A percentile compares a stretch with the other conserved stretches of the same genome.
These are phyloP conservation scores for Penicillium aurantiogriseum DNA, from an alignment of 2,329 filamentous ascomycete species.

Conservation along the genomic window DNA sequence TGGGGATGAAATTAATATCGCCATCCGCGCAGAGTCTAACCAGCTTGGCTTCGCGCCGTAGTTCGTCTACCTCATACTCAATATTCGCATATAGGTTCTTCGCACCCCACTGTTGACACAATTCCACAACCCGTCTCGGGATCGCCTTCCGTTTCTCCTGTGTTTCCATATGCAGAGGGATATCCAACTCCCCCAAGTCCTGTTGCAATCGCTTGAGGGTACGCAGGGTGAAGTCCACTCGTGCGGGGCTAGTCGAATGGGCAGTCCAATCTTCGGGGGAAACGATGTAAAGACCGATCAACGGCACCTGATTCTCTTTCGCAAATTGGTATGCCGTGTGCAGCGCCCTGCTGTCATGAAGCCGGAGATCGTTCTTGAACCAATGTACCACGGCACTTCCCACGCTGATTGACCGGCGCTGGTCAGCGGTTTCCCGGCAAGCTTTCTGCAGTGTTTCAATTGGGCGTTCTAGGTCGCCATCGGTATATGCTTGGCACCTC, in stretches of 20 bases:
- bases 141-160: conserved; percentile 65
- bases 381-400: conserved; percentile 75
- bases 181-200: conserved; percentile 68
- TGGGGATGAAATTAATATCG: conserved; percentile 66
- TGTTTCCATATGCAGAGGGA: conserved; percentile 75
- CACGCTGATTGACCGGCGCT: conserved; percentile 53
- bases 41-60: conserved; percentile 71
- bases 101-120: conserved; percentile 70
- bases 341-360: conserved; percentile 70
- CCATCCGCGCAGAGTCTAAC: conserved; percentile 60
- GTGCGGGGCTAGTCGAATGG: conserved; percentile 68
- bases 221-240: conserved; percentile 79
- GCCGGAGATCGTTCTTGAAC: conserved; percentile 82
- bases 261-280: conserved; percentile 83
- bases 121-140: conserved; percentile 59
- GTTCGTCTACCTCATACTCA: conserved; percentile 89
- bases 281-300: conserved; percentile 75
- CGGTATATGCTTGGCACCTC: conserved; percentile 71
- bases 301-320: conserved; percentile 64
- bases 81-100: conserved; percentile 78
- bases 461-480: conserved; percentile 67
- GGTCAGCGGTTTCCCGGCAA: conserved; percentile 58
- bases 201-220: conserved; percentile 63
- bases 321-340: conserved; percentile 66
- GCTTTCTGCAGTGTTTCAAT: conserved; percentile 66